Conservation (phyloP, 345 rosid genomes). For the Conringia planisiliqua region DNA sequence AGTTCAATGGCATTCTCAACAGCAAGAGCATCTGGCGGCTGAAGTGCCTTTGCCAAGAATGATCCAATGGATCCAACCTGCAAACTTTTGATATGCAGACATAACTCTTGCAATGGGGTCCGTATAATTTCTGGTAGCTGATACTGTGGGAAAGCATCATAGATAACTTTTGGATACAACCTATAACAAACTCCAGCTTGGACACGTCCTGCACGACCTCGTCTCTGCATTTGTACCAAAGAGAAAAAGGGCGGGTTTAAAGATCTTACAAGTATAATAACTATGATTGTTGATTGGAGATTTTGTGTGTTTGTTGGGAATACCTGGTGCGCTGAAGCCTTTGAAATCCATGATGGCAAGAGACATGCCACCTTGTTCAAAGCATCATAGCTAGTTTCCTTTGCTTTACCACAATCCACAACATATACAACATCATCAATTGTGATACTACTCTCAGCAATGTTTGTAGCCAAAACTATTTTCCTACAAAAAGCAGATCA, state of each 20-base stretch:
- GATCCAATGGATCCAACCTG: constrained; percentile 85
- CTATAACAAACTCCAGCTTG: constrained; percentile 95
- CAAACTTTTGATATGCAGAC: constrained; percentile 87
- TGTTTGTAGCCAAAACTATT: constrained; percentile 90
- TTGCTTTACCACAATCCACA: constrained; percentile 95
- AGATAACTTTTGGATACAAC: constrained; percentile 78
- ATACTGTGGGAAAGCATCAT: constrained; percentile 74
- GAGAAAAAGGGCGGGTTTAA: constrained; percentile 1
- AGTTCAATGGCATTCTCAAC: constrained; percentile 96
- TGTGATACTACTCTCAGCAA: constrained; percentile 97
- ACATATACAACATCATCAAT: constrained; percentile 97
- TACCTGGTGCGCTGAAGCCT: constrained; percentile 97
- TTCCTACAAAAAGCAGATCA: constrained; percentile 51
- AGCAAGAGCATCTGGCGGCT: constrained; percentile 93
- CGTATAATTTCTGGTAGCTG: constrained; percentile 94
- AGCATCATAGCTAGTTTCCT: constrained; percentile 98
- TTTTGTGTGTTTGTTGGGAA: constrained; percentile 3
- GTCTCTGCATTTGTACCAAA: constrained; percentile 49
- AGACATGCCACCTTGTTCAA: constrained; percentile 93
- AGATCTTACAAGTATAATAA: not conserved
- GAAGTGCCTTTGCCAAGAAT: constrained; percentile 90
- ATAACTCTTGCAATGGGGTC: constrained; percentile 90
- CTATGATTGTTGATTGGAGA: not conserved
- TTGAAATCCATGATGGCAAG: constrained; percentile 94
- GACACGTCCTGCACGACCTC: constrained; percentile 99